These are phyloP conservation scores for Trichoderma sp. DNA, from an alignment of 2,329 filamentous ascomycete genomes.

Conservation along the genomic window DNA sequence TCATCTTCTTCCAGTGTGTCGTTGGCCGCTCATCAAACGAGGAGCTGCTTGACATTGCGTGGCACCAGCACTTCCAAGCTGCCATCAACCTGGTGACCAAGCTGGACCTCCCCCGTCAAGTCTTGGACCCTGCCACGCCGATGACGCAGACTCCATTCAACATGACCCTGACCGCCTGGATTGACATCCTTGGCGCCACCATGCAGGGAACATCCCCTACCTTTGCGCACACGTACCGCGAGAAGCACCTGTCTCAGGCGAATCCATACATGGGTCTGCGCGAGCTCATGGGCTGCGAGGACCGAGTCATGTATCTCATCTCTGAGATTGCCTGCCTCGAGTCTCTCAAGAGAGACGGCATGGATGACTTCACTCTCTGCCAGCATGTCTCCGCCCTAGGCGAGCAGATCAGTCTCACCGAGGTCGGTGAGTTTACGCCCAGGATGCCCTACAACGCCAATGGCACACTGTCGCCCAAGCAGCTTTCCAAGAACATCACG, in stretches of 20 bases:
- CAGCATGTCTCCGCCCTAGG: slow-evolving; percentile 86
- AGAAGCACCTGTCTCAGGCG: slow-evolving; percentile 75
- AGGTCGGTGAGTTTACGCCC: slow-evolving; percentile 59
- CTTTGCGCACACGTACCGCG: slow-evolving; percentile 92
- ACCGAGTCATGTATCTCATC: slow-evolving; percentile 96
- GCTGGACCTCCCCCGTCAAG: slow-evolving; percentile 71
- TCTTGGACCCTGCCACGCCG: slow-evolving; percentile 57
- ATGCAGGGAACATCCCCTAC: slow-evolving; percentile 83
- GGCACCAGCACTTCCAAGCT: slow-evolving; percentile 96
- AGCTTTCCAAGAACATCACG: slow-evolving; percentile 85
- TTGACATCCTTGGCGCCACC: slow-evolving; percentile 92
- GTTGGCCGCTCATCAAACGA: slow-evolving; percentile 79
- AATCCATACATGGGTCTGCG: slow-evolving; percentile 69
- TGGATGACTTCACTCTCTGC: slow-evolving; percentile 84
- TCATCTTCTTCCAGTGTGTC: slow-evolving; percentile 95
- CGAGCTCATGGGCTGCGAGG: slow-evolving; percentile 96
- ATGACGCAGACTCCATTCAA: slow-evolving; percentile 73
- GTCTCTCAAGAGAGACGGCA: slow-evolving; percentile 76
- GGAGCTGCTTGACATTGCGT: slow-evolving; percentile 83
- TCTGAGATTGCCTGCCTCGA: slow-evolving; percentile 97
- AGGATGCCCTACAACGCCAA: slow-evolving; percentile 64
- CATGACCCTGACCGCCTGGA: slow-evolving; percentile 93
- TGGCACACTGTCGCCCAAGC: slow-evolving; percentile 75
- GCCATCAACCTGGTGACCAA: slow-evolving; percentile 81
- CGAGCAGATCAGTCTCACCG: slow-evolving; percentile 79